Evolutionary conservation across 163 green algal genomes (phyloP).

Genomic region (Scenedesmus sp.): DNA sequence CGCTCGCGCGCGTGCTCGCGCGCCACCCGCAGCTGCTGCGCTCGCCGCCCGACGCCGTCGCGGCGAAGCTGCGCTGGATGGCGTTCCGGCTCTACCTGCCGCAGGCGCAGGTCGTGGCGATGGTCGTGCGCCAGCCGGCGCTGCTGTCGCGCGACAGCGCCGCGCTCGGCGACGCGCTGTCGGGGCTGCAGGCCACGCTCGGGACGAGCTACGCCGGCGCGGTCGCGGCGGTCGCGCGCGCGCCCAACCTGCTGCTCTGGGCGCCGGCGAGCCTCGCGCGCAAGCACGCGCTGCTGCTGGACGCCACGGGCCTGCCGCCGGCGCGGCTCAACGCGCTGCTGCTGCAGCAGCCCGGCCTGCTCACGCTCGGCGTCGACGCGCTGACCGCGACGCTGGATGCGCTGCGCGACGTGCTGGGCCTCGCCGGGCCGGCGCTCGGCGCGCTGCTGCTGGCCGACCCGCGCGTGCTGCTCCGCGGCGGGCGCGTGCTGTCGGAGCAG

Average conservation of each 20-base stretch:
- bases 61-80: slow-evolving; percentile 29
- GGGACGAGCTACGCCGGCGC: slow-evolving; percentile 6
- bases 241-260: slow-evolving; percentile 25
- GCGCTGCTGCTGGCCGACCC: slow-evolving; percentile 21
- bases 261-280: background rate
- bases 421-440: background rate
- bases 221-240: slow-evolving; percentile 16
- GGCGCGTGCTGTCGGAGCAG: slow-evolving; percentile 7
- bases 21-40: slow-evolving; percentile 41
- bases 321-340: slow-evolving; percentile 12
- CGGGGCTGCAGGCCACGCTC: slow-evolving; percentile 10
- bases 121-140: slow-evolving; percentile 37
- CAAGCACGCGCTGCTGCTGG: slow-evolving; percentile 27
- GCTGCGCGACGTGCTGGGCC: slow-evolving; percentile 10
- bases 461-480: slow-evolving; percentile 5
- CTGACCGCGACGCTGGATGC: background rate
- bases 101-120: slow-evolving; percentile 15
- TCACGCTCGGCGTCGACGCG: slow-evolving; percentile 3
- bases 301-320: slow-evolving; percentile 7
- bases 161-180: background rate
- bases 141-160: slow-evolving; percentile 18
- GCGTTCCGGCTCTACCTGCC: slow-evolving; percentile 35
- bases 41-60: slow-evolving; percentile 1
- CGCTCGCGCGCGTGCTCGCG: slow-evolving; percentile 27
- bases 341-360: slow-evolving; percentile 30